Evolutionary conservation across 2,329 filamentous ascomycete genomes (phyloP), one percentile per base, ranked within the genome.

Genomic region (Shiraia bambusicola): DNA sequence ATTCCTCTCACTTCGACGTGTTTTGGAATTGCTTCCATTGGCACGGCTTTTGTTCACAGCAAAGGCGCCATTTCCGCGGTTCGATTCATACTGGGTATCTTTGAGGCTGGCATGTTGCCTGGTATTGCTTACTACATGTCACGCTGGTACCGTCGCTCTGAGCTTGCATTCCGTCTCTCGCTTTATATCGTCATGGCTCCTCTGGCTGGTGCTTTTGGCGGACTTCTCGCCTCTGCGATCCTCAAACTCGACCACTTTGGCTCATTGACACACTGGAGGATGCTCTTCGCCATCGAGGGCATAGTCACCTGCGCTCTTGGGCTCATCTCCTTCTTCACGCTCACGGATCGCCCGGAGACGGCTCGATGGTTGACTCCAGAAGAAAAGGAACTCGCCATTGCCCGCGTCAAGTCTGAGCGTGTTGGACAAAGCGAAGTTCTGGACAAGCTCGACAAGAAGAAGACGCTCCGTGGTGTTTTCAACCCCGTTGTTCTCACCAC

Each of bases 41-140:
- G 76, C 27, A 88, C 82, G 0, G 86, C 79, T 0, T 88, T 85
- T 50, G 82, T 86, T 8, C 55, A 80, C 22, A 74, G 76, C 40
- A 72, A 79, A 14, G 67, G 74, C 1, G 66, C 73, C 2, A 70
- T 73, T 2, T 81, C 73, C 27, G 83, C 75, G 11, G 83, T 88
- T 0, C 79, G 86, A 4, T 87, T 88, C 52, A 50, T 87, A 0
- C 75, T 87, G 0, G 72, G 72, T 4, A 66, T 85, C 9, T 87
- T 88, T 43, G 86, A 90, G 65, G 82, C 86, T 0, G 86, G 85
- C 6, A 82, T 89, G 78, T 66, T 88, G 39, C 86, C 86, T 0
- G 85, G 86, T 0, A 86, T 87, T 28, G 83, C 84, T 0, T 89
- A 88, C 65, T 88, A 88, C 54, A 69, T 88, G 14, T 83, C 79